Evolutionary conservation across 169 alveolate genomes (phyloP), one percentile per base, ranked within the genome.

Genomic region (Eimeria praecox): DNA sequence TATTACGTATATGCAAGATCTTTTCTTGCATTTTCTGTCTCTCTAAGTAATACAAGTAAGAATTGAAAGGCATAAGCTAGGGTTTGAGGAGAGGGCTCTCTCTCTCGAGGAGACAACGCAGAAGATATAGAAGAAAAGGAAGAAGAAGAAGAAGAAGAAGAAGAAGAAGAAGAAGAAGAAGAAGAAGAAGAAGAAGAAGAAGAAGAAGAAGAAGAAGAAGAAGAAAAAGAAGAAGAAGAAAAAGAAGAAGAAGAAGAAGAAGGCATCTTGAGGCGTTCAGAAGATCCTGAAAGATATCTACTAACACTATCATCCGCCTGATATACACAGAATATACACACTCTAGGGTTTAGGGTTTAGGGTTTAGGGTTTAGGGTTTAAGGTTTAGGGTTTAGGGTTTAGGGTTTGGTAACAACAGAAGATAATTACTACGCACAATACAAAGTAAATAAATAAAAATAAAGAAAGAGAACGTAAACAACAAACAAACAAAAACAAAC

Each of bases 321-420:
- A 4, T 2, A 6, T 6, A 35, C 40, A 69, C 6, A 69, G n/a
- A 69, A 35, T 5, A 6, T n/a, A 16, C n/a, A 42, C n/a, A n/a
- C n/a, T 18, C n/a, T 77, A 77, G 87, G 87, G 64, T 40, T 77
- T 77, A 77, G 87, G 87, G 87, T 77, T 40, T 77, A 77, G 87
- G 87, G 87, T 77, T 77, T 77, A 77, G 59, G 87, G 80, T 18
- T 40, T 77, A 77, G 87, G 87, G 64, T 40, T 77, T 77, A 77
- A 62, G 87, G 87, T 77, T 40, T 77, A 77, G 87, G 87, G 87
- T 77, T 77, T 77, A 77, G 59, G 87, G 87, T 77, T 77, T 77
- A 77, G 87, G 87, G 87, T 77, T 77, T 77, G 59, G 59, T 56
- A 56, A 9, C 4, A 56, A 16, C 20, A 56, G 20, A 56, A 20